These are phyloP conservation scores for Tylopilus sp. DNA, from an alignment of 1,284 basidiomycete genomes.

Conservation along the genomic window DNA sequence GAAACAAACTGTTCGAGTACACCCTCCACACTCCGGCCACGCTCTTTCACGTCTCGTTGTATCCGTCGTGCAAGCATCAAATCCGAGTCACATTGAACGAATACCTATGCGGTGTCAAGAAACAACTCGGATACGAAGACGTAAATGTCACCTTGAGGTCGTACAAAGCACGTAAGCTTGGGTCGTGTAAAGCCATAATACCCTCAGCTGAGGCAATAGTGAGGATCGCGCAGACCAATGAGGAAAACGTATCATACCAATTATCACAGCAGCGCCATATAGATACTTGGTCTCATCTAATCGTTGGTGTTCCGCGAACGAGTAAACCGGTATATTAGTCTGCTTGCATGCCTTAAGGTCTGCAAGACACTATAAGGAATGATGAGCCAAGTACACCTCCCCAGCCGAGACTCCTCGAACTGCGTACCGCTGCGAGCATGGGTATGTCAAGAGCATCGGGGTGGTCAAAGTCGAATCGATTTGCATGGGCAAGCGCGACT, in stretches of 20 bases:
- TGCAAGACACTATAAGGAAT: slow-evolving; percentile 59
- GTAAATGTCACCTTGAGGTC: slow-evolving; percentile 75
- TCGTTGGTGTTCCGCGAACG: slow-evolving; percentile 88
- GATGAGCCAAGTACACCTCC: slow-evolving; percentile 1
- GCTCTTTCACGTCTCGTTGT: slow-evolving; percentile 80
- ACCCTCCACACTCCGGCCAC: slow-evolving; percentile 81
- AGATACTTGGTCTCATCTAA: slow-evolving; percentile 83
- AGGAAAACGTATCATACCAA: slow-evolving; percentile 46
- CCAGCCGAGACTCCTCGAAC: background rate
- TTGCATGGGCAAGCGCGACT: slow-evolving; percentile 76
- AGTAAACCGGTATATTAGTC: slow-evolving; percentile 89
- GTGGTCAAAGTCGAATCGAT: slow-evolving; percentile 87
- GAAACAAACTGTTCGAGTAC: slow-evolving; percentile 77
- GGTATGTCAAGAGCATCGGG: slow-evolving; percentile 91
- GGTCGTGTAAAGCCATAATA: slow-evolving; percentile 85
- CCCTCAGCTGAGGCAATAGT: slow-evolving; percentile 66
- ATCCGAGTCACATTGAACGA: slow-evolving; percentile 89
- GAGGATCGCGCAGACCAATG: background rate
- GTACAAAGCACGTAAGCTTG: slow-evolving; percentile 73
- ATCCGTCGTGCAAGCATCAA: slow-evolving; percentile 95
- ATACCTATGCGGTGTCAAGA: slow-evolving; percentile 46
- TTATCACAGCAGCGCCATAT: slow-evolving; percentile 94
- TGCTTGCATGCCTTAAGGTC: slow-evolving; percentile 82
- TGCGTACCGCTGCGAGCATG: slow-evolving; percentile 70
- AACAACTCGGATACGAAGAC: background rate